Percentiles rank a stretch among this genome's conserved stretches.
These are phyloP conservation scores for Sporothrix schenckii DNA, from an alignment of 2,329 filamentous ascomycete genomes.

Conservation along the genomic window DNA sequence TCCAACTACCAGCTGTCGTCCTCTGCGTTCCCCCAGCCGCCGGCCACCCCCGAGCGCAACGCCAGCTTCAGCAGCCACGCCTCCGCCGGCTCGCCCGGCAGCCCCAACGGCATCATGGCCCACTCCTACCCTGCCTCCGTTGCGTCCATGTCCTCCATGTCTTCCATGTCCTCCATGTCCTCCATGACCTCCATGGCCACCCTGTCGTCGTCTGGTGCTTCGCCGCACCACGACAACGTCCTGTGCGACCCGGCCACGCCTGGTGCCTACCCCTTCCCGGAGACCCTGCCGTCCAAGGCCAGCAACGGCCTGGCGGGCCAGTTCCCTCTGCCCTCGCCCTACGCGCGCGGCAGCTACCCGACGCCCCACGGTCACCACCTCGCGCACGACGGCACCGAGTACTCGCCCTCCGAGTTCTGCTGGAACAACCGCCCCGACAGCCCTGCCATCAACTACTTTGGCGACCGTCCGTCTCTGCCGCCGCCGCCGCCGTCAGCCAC, in stretches of 20 bases:
- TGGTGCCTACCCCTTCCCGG: conserved; percentile 30
- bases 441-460: conserved; percentile 40
- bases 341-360: conserved; percentile 43
- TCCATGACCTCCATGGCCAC: conserved; percentile 48
- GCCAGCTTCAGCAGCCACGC: conserved; percentile 34
- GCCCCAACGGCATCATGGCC: conserved; percentile 83
- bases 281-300: conserved; percentile 26
- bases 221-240: conserved; percentile 21
- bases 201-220: conserved; percentile 9
- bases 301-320: conserved; percentile 20
- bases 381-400: conserved; percentile 27
- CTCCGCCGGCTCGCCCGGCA: conserved; percentile 41
- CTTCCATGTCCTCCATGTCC: conserved; percentile 31
- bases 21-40: conserved; percentile 27
- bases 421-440: conserved; percentile 33
- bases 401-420: conserved; percentile 35
- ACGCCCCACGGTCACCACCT: conserved; percentile 11
- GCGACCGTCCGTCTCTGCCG: conserved; percentile 33
- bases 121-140: conserved; percentile 84
- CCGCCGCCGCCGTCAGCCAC: conserved; percentile 34
- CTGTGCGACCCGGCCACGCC: conserved; percentile 32
- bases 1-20: conserved; percentile 23
- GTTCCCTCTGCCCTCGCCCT: conserved; percentile 29
- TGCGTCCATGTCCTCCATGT: conserved; percentile 48
- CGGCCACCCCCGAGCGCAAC: conserved; percentile 34